Conservation (phyloP, 1,139 yeast species). For the Pichia sp. region DNA sequence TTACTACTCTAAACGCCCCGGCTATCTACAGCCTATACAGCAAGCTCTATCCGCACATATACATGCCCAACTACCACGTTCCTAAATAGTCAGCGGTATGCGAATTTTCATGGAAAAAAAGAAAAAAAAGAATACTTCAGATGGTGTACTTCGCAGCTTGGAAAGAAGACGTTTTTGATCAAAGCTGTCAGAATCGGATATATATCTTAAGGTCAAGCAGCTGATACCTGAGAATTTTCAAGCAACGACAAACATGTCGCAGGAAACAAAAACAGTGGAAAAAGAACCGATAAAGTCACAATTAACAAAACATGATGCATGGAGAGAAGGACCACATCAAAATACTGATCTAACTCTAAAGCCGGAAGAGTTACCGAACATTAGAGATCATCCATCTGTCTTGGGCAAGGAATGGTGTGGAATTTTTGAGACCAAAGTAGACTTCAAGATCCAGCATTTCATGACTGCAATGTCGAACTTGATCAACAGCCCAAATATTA, state of each 20-base stretch:
- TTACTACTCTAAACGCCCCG: too few species aligned
- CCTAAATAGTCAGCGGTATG: not conserved
- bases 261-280: not conserved
- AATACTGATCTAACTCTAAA: constrained; percentile 26
- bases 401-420: constrained; percentile 70
- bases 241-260: not conserved
- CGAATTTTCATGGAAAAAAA: not conserved
- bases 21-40: too few species aligned
- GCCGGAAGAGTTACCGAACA: constrained; percentile 34
- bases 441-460: constrained; percentile 51
- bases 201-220: not conserved
- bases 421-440: constrained; percentile 43
- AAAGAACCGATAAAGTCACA: constrained; percentile 8
- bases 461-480: constrained; percentile 75
- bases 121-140: not conserved
- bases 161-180: not conserved
- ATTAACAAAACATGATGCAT: constrained; percentile 19
- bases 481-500: constrained; percentile 82
- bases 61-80: not conserved
- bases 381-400: constrained; percentile 36
- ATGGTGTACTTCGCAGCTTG: not conserved
- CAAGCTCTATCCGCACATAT: too few species aligned
- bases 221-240: not conserved
- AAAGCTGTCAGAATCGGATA: not conserved
- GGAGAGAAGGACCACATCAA: constrained; percentile 25